phyloP scores from a whole-genome alignment of 73 alveolate genomes.

The Blepharisma stoltei region DNA sequence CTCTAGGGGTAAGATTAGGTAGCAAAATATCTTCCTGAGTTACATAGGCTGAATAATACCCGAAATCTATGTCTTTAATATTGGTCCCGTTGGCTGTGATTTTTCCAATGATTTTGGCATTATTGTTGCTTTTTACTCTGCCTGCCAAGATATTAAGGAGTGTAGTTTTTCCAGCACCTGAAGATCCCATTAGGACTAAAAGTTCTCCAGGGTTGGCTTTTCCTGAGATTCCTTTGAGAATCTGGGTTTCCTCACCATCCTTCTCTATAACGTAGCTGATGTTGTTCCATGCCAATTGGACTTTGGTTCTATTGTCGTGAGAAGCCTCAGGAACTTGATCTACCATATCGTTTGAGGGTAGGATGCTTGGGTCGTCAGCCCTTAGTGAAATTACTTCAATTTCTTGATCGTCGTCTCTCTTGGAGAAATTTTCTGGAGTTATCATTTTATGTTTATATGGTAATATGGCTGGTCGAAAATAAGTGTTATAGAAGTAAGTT shows the following conservation, averaged over 20 bases:
- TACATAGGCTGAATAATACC: constrained; percentile 36
- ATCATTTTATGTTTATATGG: too few species aligned
- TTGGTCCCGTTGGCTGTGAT: not conserved
- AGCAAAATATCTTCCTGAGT: constrained; percentile 31
- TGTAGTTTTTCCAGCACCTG: constrained; percentile 48
- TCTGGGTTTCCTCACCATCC: not conserved
- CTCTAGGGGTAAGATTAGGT: constrained; percentile 30
- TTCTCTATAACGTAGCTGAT: constrained; percentile 8
- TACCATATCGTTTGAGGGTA: too few species aligned
- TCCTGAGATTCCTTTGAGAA: constrained; percentile 21
- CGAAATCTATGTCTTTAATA: constrained; percentile 4
- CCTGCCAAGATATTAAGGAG: constrained; percentile 32
- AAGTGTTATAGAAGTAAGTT: too few species aligned
- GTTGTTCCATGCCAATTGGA: not conserved
- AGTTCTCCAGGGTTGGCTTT: constrained; percentile 39
- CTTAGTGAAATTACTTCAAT: too few species aligned
- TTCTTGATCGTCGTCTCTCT: too few species aligned
- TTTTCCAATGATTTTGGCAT: too few species aligned
- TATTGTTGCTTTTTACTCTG: constrained; percentile 4
- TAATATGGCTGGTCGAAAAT: too few species aligned
- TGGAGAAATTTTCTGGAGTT: too few species aligned
- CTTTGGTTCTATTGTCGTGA: too few species aligned
- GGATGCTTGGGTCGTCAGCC: too few species aligned
- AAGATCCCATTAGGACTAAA: constrained; percentile 41
- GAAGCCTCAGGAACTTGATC: too few species aligned